Evolutionary conservation across 2,329 filamentous ascomycete species (phyloP).

Genomic region (Claviceps citrina): DNA sequence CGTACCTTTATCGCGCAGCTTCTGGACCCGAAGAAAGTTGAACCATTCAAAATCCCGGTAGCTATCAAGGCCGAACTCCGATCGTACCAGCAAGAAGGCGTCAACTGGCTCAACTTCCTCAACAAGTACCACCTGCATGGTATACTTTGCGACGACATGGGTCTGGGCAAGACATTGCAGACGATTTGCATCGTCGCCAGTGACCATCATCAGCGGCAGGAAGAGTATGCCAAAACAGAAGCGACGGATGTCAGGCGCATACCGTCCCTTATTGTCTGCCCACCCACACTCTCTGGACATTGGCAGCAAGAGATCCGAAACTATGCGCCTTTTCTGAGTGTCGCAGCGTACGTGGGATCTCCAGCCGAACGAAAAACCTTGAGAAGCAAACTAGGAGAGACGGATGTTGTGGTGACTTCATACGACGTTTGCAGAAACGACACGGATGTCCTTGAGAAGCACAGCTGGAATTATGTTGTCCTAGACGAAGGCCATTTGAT

Average conservation of each 20-base stretch:
- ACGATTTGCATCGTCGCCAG: conserved; percentile 96
- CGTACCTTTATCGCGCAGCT: conserved; percentile 94
- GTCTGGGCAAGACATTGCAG: conserved; percentile 91
- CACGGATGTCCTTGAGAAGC: conserved; percentile 62
- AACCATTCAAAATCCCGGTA: conserved; percentile 83
- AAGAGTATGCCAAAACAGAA: conserved; percentile 74
- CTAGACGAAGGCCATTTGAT: conserved; percentile 96
- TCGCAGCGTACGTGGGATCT: conserved; percentile 80
- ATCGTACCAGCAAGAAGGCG: conserved; percentile 95
- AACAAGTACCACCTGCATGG: conserved; percentile 97
- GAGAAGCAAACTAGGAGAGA: conserved; percentile 52
- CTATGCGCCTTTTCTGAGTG: conserved; percentile 85
- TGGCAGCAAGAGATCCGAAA: conserved; percentile 97
- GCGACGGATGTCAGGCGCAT: conserved; percentile 63
- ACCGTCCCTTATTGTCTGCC: conserved; percentile 88
- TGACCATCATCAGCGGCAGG: conserved; percentile 84
- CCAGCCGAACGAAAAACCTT: conserved; percentile 64
- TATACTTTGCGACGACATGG: conserved; percentile 98
- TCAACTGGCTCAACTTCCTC: conserved; percentile 96
- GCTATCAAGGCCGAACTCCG: conserved; percentile 93
- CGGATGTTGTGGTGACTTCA: conserved; percentile 90
- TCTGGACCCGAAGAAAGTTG: conserved; percentile 91
- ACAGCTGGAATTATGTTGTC: conserved; percentile 95
- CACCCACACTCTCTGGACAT: conserved; percentile 88
- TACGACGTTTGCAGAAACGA: conserved; percentile 98